These are phyloP conservation scores for Penicillium cosmopolitanum DNA, from an alignment of 495 filamentous ascomycete species.

Conservation along the genomic window DNA sequence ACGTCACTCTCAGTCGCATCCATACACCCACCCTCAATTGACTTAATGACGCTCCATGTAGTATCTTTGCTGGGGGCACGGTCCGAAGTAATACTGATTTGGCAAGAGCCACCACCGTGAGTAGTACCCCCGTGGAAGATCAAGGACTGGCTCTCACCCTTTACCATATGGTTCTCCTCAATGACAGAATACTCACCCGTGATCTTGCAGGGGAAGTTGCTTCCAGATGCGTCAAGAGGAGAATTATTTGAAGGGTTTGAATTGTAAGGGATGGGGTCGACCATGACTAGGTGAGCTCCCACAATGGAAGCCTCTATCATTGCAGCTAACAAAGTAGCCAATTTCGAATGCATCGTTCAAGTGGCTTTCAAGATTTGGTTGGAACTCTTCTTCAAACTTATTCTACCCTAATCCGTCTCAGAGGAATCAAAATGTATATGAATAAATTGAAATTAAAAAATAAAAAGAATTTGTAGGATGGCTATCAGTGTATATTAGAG, in stretches of 20 bases:
- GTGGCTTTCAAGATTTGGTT: too few species aligned
- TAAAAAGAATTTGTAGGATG: too few species aligned
- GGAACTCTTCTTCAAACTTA: too few species aligned
- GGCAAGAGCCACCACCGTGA: too few species aligned
- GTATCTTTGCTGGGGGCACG: conserved; percentile 51
- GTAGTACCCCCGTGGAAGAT: conserved; percentile 44
- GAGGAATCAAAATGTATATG: conserved; percentile 44
- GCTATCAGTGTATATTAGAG: too few species aligned
- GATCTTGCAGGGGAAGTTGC: conserved; percentile 76
- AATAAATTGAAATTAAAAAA: too few species aligned
- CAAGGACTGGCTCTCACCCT: conserved; percentile 30
- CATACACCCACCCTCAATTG: conserved; percentile 73
- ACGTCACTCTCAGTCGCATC: conserved; percentile 44
- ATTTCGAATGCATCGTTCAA: too few species aligned
- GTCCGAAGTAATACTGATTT: conserved; percentile 77
- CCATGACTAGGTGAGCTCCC: conserved; percentile 55
- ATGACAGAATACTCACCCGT: conserved; percentile 12
- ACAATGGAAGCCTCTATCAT: too few species aligned
- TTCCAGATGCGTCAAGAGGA: conserved; percentile 60
- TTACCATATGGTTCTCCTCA: conserved; percentile 25
- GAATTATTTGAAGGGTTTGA: conserved; percentile 51
- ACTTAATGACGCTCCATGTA: conserved; percentile 76
- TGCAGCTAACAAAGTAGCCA: too few species aligned
- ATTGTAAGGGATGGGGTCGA: conserved; percentile 64
- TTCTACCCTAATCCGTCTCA: too few species aligned